A percentile compares a stretch with the other conserved stretches of the same genome.
Conservation (phyloP, 2,329 filamentous ascomycete species). For the Trichoderma brevicompactum region DNA sequence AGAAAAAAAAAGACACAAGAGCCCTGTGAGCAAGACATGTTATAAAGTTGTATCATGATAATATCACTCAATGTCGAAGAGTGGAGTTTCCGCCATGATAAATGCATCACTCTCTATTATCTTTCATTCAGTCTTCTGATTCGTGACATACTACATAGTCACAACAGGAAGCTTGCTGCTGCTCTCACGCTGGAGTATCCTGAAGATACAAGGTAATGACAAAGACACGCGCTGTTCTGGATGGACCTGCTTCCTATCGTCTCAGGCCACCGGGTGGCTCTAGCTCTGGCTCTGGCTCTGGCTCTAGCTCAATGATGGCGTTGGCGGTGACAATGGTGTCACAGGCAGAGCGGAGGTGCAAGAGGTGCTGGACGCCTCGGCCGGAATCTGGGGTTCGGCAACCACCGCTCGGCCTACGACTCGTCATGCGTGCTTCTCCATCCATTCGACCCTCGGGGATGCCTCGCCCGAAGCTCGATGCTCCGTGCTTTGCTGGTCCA, state of each 20-base stretch:
- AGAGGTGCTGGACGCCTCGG: background rate
- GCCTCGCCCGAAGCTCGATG: constrained; percentile 32
- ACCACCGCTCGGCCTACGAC: constrained; percentile 26
- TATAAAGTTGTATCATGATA: background rate
- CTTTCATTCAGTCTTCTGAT: background rate
- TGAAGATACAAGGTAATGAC: background rate
- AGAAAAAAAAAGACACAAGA: background rate
- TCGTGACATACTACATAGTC: background rate
- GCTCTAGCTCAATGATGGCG: background rate
- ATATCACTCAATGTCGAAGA: background rate
- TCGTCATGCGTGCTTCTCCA: constrained; percentile 31
- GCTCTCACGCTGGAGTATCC: background rate
- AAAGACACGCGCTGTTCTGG: background rate
- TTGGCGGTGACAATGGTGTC: background rate
- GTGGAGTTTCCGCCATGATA: background rate
- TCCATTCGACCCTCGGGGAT: constrained; percentile 30
- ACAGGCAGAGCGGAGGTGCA: background rate
- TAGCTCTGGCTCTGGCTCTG: background rate
- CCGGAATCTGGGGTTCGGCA: background rate
- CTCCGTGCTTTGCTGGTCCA: constrained; percentile 37
- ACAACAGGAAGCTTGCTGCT: background rate
- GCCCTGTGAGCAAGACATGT: background rate
- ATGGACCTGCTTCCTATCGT: background rate
- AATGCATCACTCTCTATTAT: background rate
- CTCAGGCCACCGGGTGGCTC: background rate